Conservation (phyloP, 371 early-diverging fungal species). For the Rhizopus delemar region DNA sequence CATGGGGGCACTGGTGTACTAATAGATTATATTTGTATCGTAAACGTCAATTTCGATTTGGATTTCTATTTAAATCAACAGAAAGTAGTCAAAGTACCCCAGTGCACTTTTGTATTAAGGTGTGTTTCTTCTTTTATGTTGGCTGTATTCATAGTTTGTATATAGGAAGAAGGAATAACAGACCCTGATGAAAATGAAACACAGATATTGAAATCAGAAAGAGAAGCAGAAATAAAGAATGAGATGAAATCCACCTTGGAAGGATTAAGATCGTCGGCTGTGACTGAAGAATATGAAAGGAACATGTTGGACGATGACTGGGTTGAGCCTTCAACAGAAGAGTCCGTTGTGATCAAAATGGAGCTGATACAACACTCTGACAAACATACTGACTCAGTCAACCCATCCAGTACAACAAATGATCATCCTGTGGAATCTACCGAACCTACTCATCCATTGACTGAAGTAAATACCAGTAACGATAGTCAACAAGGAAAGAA, state of each 20-base stretch:
- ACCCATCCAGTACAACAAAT: background rate
- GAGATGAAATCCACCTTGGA: slow-evolving; percentile 2
- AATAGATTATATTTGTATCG: slow-evolving; percentile 25
- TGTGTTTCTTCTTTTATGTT: background rate
- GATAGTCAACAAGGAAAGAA: background rate
- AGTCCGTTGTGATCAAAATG: too few species aligned
- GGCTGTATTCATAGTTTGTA: too few species aligned
- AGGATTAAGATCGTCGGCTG: background rate
- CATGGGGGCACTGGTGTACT: slow-evolving; percentile 25
- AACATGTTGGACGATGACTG: background rate
- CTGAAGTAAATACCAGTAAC: too few species aligned
- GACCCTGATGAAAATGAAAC: slow-evolving; percentile 21
- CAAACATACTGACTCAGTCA: background rate
- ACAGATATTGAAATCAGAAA: background rate
- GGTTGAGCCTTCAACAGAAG: background rate
- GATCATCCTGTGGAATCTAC: too few species aligned
- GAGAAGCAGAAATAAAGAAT: slow-evolving; percentile 1
- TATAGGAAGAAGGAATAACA: slow-evolving; percentile 12
- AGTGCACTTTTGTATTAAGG: slow-evolving; percentile 24
- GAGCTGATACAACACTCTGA: background rate
- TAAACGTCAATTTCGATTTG: slow-evolving; percentile 11
- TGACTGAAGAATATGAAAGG: background rate
- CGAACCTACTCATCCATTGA: background rate
- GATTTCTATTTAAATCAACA: slow-evolving; percentile 19
- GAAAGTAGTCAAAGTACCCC: slow-evolving; percentile 4